Evolutionary conservation across 2,329 filamentous ascomycete genomes (phyloP).

Genomic region (Calonectria multiphialidica): DNA sequence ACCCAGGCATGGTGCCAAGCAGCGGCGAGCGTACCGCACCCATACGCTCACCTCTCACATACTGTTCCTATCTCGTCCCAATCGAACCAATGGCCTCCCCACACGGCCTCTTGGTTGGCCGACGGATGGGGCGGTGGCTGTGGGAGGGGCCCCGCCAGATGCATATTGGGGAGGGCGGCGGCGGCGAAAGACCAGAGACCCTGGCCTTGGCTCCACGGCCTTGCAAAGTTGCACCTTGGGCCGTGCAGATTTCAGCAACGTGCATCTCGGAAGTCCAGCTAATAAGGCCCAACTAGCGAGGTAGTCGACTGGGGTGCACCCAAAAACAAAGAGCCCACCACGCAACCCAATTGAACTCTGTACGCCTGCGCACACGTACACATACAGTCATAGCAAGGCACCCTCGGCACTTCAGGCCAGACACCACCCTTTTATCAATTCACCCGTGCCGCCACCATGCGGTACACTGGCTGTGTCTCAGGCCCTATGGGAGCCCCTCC

Average conservation of each 20-base stretch:
- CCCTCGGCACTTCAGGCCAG: background rate
- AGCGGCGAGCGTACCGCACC: background rate
- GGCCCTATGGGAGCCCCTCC: conserved; percentile 3
- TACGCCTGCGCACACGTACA: background rate
- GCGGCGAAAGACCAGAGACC: conserved; percentile 6
- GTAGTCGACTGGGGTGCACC: background rate
- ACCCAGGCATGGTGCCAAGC: background rate
- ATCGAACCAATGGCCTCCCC: conserved; percentile 19
- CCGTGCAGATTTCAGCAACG: conserved; percentile 16
- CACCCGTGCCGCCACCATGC: conserved; percentile 2
- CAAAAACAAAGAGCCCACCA: background rate
- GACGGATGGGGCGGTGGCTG: conserved; percentile 32
- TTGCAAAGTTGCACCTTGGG: conserved; percentile 13
- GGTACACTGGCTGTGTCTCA: background rate
- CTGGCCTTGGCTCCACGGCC: background rate
- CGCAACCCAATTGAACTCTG: background rate
- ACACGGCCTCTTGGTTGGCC: conserved; percentile 26
- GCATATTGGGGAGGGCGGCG: conserved; percentile 5
- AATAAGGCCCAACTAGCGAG: conserved; percentile 2
- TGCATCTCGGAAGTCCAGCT: conserved; percentile 13
- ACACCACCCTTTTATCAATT: background rate
- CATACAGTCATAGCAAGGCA: background rate
- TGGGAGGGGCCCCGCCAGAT: conserved; percentile 23
- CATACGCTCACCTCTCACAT: background rate
- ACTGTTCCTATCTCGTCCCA: conserved; percentile 19